phyloP scores from a whole-genome alignment of 2,329 filamentous ascomycete species.

The Aschersonia sp. region DNA sequence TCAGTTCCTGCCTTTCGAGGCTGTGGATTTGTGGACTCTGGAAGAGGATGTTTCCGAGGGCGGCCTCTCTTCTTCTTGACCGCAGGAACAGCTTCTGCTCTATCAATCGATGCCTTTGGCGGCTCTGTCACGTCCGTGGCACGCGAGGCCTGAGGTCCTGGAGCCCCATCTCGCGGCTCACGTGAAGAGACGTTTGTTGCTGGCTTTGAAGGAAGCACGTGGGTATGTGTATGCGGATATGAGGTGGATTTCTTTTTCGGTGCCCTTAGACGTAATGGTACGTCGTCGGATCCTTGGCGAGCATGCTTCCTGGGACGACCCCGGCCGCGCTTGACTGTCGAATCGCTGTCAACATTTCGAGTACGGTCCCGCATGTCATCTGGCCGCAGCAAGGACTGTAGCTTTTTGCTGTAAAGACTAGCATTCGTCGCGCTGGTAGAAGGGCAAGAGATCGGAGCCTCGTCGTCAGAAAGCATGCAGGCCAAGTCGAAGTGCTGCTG shows the following conservation, averaged over 20 bases:
- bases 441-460: conserved; percentile 14
- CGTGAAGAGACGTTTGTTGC: neutral
- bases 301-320: conserved; percentile 2
- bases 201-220: neutral
- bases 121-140: too few species aligned
- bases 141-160: too few species aligned
- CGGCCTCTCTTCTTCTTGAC: conserved; percentile 3
- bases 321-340: neutral
- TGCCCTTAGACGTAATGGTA: neutral
- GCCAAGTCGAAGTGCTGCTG: conserved; percentile 4
- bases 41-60: conserved; percentile 3
- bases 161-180: too few species aligned
- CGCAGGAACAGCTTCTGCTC: neutral
- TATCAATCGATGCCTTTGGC: too few species aligned
- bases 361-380: neutral
- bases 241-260: neutral
- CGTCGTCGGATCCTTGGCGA: neutral
- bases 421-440: neutral
- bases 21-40: neutral
- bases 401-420: neutral
- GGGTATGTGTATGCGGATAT: neutral
- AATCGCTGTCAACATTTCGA: neutral
- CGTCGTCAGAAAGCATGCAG: conserved; percentile 20
- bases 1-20: neutral
- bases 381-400: neutral